Base-by-base conservation (phyloP, 495 filamentous ascomycete genomes). In the Xylaria sp. region DNA sequence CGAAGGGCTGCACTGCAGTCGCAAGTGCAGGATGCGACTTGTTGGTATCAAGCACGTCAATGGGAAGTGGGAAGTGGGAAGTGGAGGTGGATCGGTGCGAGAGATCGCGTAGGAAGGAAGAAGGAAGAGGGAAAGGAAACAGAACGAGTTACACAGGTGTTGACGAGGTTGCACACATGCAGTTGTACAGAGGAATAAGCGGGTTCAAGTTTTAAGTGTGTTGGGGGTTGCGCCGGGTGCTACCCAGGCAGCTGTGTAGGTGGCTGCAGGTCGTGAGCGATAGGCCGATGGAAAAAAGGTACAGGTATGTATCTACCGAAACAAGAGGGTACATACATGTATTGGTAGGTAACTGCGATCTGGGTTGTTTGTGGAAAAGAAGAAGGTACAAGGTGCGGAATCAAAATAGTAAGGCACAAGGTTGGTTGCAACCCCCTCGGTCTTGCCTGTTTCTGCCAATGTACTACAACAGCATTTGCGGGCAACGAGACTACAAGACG, bases 1-100 rank as follows among this genome's bases (percentile, higher is more conserved):
- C 55, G 43, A 44, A 44, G 46, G 48, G 31, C 33, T 67, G n/a
- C 64, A 26, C 33, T 50, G 55, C 55, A 61, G 15, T 41, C 5
- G 17, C 43, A 59, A 43, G 17, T 40, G 55, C 17, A 59, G 55
- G 31, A 31, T 8, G 35, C 41, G n/a, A 29, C n/a, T 26, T 24
- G 48, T 31, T 33, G 41, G n/a, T 37, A 40, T 21, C 31, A n/a
- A 48, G 41, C 40, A 35, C 41, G 53, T 40, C 41, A n/a, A 11
- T 17, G 6, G 19, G 15, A 33, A 19, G 61, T 43, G 35, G 35
- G 46, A 26, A 17, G n/a, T n/a, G n/a, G n/a, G n/a, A n/a, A n/a
- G n/a, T 55, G n/a, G 19, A 14, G 48, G 14, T 53, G 33, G 41
- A 21, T 48, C 43, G 21, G 57, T n/a, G n/a, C n/a, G 31, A 31